Conservation (phyloP, 2,329 filamentous ascomycete species). For the Exophiala xenobiotica region DNA sequence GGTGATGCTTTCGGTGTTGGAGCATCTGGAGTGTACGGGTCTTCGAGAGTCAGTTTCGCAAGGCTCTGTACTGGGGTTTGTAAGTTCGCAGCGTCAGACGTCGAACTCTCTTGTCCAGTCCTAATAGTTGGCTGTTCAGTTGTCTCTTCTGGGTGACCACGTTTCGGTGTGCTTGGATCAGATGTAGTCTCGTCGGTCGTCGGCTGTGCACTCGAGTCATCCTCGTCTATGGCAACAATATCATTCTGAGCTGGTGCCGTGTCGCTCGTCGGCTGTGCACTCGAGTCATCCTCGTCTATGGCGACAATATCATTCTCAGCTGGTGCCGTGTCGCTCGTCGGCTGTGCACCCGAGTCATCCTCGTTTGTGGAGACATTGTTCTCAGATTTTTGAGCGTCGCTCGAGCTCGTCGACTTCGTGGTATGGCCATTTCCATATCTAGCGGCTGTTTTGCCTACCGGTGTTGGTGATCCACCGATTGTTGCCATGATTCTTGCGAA, state of each 20-base stretch:
- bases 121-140: too few relatives aligned
- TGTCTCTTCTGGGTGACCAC: too few relatives aligned
- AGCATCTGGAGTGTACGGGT: slow-evolving; percentile 12
- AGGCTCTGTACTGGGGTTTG: neutral
- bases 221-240: too few relatives aligned
- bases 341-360: neutral
- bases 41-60: slow-evolving; percentile 17
- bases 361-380: neutral
- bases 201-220: too few relatives aligned
- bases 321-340: neutral
- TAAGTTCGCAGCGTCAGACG: too few relatives aligned
- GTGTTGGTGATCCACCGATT: slow-evolving; percentile 15
- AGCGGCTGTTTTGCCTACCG: neutral
- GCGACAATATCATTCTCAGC: neutral
- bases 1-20: slow-evolving; percentile 26
- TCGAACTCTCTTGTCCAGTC: too few relatives aligned
- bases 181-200: neutral
- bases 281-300: neutral
- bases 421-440: slow-evolving; percentile 1
- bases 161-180: neutral
- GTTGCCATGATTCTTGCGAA: slow-evolving; percentile 14
- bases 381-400: neutral
- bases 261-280: slow-evolving; percentile 1
- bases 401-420: neutral
- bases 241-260: too few relatives aligned